Evolutionary conservation across 192 early-diverging fungal genomes (phyloP), one percentile per base, ranked within the genome.

Genomic region (Dispira simplex): DNA sequence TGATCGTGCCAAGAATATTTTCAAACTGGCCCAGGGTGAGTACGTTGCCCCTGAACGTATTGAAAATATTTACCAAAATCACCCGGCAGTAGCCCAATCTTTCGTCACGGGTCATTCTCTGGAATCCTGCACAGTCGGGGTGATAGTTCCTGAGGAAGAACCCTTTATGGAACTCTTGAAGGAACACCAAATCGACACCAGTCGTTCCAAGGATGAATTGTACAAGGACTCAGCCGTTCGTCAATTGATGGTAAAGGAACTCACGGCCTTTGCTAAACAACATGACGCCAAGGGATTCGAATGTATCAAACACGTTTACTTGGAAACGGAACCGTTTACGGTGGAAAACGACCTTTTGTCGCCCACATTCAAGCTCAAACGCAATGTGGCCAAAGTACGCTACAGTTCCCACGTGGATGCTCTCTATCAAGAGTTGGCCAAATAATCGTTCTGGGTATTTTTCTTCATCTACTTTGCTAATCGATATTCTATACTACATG

Each of bases 11-110:
- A 91, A 89, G 73, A 91, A 90, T 45, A 75, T 92, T 51, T 90
- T 92, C 72, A 91, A 91, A 73, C 78, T 90, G 64, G 75, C 82
- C 12, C 83, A 90, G 66, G 81, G 85, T 66, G 86, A 88, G 71
- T 90, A 87, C 63, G 77, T 90, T 10, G 85, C 90, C 1, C 91
- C 88, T 10, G 93, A 97, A 67, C 83, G 84, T 63, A 84, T 93
- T 51, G 92, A 93, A 65, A 84, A 85, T 65, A 64, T 83, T 20
- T 79, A 77, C 68, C 63, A 67, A 57, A 72, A 79, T 66, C 66
- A 77, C 70, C 68, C 83, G 55, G 27, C 86, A 58, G 75, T 93
- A 39, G 77, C 76, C 46, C 90, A 93, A 70, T 73, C 84, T 14
- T 85, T 83, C 65, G 68, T 94, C 16, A 81, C 93, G 60, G 92